Evolutionary conservation across 352 stramenopile species (phyloP).

Genomic region (Hyaloperonospora brassicae): DNA sequence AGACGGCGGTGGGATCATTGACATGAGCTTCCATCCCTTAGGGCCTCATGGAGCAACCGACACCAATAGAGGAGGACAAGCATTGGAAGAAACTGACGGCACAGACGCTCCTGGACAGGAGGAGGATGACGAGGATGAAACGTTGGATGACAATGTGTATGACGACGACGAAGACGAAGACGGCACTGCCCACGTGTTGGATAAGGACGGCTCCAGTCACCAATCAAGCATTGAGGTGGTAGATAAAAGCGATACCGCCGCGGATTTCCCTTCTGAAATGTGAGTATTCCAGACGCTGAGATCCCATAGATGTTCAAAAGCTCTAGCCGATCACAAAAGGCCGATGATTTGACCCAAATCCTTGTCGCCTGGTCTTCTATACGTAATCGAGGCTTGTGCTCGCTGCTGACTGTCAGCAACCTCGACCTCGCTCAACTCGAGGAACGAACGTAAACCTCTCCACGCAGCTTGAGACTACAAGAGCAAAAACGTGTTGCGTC

Average conservation of each 20-base stretch:
- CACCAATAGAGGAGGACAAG: slow-evolving; percentile 23
- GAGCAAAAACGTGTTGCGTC: slow-evolving; percentile 4
- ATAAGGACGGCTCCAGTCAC: not conserved
- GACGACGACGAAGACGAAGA: slow-evolving; percentile 63
- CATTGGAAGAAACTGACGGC: slow-evolving; percentile 30
- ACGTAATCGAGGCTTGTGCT: slow-evolving; percentile 42
- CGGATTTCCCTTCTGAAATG: slow-evolving; percentile 23
- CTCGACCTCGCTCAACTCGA: slow-evolving; percentile 54
- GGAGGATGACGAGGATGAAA: slow-evolving; percentile 35
- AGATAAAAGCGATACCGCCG: slow-evolving; percentile 1
- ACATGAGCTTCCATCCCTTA: slow-evolving; percentile 41
- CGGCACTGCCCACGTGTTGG: slow-evolving; percentile 8
- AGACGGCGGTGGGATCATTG: slow-evolving; percentile 70
- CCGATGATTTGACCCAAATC: slow-evolving; percentile 57
- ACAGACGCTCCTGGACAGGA: slow-evolving; percentile 33
- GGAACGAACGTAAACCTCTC: slow-evolving; percentile 56
- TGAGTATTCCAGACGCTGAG: slow-evolving; percentile 13
- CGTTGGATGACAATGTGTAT: slow-evolving; percentile 42
- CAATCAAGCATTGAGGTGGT: too few relatives aligned
- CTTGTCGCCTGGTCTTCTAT: slow-evolving; percentile 67
- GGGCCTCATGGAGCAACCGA: slow-evolving; percentile 16
- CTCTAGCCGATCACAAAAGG: slow-evolving; percentile 36
- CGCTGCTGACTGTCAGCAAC: slow-evolving; percentile 47
- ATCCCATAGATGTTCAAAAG: slow-evolving; percentile 12
- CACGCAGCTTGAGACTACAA: slow-evolving; percentile 57